phyloP scores from a whole-genome alignment of 805 yeast genomes.

The Lipomyces sp. region DNA sequence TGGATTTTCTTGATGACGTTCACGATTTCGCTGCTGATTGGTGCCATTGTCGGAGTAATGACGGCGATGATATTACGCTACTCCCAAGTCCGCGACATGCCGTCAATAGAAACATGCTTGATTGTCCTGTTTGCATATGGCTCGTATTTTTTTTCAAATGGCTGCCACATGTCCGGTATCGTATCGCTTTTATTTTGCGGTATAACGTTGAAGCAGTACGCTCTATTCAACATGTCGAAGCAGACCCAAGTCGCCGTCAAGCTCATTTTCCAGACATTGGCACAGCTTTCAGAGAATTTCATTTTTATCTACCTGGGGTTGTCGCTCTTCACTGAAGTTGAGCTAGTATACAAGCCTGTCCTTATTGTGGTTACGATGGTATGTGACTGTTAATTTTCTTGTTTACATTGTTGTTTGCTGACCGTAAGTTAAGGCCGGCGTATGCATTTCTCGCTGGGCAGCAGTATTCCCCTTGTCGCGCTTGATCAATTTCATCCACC shows the following conservation, averaged over 20 bases:
- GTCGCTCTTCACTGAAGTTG: conserved; percentile 93
- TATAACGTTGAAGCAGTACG: conserved; percentile 93
- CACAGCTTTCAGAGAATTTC: conserved; percentile 93
- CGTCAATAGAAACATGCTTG: conserved; percentile 94
- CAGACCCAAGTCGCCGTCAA: conserved; percentile 95
- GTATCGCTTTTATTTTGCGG: conserved; percentile 87
- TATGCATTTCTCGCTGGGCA: conserved; percentile 94
- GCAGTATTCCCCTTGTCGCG: conserved; percentile 93
- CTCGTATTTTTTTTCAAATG: conserved; percentile 95
- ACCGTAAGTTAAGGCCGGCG: conserved; percentile 44
- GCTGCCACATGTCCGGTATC: conserved; percentile 96
- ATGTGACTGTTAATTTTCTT: neutral
- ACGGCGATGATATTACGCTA: conserved; percentile 90
- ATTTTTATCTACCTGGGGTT: conserved; percentile 93
- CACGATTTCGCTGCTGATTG: conserved; percentile 85
- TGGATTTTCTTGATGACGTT: conserved; percentile 92
- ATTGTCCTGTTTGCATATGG: conserved; percentile 90
- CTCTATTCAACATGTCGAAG: conserved; percentile 95
- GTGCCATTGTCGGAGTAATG: conserved; percentile 79
- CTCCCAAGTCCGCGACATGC: conserved; percentile 87
- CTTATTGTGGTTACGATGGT: conserved; percentile 84
- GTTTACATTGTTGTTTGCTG: no score
- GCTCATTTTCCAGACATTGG: conserved; percentile 88
- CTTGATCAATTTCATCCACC: conserved; percentile 73
- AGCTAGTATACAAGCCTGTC: conserved; percentile 88